These are phyloP conservation scores for Golovinomyces cichoracearum DNA, from an alignment of 2,329 filamentous ascomycete genomes.

Conservation along the genomic window DNA sequence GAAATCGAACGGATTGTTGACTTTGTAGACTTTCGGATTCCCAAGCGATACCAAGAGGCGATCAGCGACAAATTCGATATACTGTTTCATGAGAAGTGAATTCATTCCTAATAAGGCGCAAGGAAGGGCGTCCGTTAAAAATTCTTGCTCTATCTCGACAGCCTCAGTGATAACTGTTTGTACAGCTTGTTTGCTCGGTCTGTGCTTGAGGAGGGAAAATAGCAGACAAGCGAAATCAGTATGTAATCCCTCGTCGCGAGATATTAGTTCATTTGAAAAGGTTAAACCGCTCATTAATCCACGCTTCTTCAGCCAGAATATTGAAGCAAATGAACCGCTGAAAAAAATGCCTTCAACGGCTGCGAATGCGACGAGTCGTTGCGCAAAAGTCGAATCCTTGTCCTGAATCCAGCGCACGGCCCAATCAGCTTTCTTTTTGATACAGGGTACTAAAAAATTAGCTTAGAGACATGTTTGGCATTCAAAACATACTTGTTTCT, in stretches of 20 bases:
- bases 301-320: conserved; percentile 99
- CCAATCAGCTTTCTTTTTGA: conserved; percentile 97
- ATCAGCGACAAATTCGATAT: conserved; percentile 98
- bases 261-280: conserved; percentile 99
- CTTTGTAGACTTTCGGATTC: conserved; percentile 80
- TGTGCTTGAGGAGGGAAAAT: conserved; percentile 90
- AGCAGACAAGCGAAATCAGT: conserved; percentile 96
- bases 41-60: conserved; percentile 78
- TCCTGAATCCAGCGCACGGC: conserved; percentile 86
- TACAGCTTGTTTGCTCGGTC: conserved; percentile 58
- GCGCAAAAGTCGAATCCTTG: conserved; percentile 77
- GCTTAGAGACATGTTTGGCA: conserved; percentile 11
- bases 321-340: conserved; percentile 90
- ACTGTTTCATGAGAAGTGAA: conserved; percentile 89
- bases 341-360: conserved; percentile 99
- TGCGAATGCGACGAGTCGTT: conserved; percentile 86
- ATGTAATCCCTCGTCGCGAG: conserved; percentile 95
- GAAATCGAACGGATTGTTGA: conserved; percentile 94
- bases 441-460: conserved; percentile 48
- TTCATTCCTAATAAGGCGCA: conserved; percentile 95
- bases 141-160: conserved; percentile 87
- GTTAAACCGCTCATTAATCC: conserved; percentile 95
- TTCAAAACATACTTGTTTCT: conserved; percentile 56
- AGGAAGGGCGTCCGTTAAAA: conserved; percentile 83
- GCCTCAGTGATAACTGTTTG: conserved; percentile 81